A percentile compares a stretch with the other conserved stretches of the same genome.
Conservation (phyloP, 2,329 filamentous ascomycete genomes). For the Exophiala lecanii-corni region DNA sequence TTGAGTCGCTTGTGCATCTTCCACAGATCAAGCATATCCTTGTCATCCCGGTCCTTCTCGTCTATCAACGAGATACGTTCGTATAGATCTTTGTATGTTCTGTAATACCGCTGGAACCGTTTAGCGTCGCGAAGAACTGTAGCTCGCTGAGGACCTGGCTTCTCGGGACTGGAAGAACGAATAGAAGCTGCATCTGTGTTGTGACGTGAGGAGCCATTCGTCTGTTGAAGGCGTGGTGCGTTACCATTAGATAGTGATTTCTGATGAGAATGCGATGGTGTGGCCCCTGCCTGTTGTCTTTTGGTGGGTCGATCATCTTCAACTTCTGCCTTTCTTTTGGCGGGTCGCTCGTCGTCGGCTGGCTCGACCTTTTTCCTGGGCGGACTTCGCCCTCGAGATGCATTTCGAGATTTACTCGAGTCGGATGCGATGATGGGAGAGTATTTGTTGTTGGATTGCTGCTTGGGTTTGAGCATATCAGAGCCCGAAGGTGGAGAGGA, state of each 20-base stretch:
- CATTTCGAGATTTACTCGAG: slow-evolving; percentile 11
- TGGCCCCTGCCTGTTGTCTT: slow-evolving; percentile 27
- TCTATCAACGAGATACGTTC: slow-evolving; percentile 38
- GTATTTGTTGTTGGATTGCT: slow-evolving; percentile 29
- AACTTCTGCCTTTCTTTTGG: slow-evolving; percentile 39
- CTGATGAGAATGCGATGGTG: slow-evolving; percentile 27
- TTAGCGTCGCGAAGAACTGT: slow-evolving; percentile 33
- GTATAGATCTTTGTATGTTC: slow-evolving; percentile 54
- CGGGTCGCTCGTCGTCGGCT: slow-evolving; percentile 26
- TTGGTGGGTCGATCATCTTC: slow-evolving; percentile 29
- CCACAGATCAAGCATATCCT: slow-evolving; percentile 48
- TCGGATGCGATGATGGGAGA: slow-evolving; percentile 23
- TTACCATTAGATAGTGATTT: slow-evolving; percentile 9
- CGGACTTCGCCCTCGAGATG: slow-evolving; percentile 15
- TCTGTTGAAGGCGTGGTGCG: slow-evolving; percentile 10
- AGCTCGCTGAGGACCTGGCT: slow-evolving; percentile 38
- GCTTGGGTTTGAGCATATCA: slow-evolving; percentile 28
- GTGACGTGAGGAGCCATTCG: background rate
- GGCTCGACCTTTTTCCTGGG: slow-evolving; percentile 37
- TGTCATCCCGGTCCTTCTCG: slow-evolving; percentile 42
- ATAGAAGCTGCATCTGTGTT: slow-evolving; percentile 13
- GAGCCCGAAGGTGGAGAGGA: slow-evolving; percentile 39
- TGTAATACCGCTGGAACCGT: slow-evolving; percentile 56
- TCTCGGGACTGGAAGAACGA: slow-evolving; percentile 27
- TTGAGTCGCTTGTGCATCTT: slow-evolving; percentile 30